Conservation (phyloP, 1,139 yeast genomes). For the Pichia sp. region DNA sequence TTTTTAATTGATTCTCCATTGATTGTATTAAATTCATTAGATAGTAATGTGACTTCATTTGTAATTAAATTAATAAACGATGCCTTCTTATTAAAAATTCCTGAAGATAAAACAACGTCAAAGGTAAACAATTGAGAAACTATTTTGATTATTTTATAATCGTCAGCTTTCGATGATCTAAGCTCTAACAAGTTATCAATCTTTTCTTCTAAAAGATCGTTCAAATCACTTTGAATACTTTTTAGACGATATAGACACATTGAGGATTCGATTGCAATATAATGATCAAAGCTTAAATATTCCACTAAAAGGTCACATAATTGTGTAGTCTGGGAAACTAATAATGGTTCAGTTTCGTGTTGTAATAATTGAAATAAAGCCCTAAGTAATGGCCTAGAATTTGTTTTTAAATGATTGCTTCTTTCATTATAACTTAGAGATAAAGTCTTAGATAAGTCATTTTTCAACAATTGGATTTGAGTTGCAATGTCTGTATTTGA, state of each 20-base stretch:
- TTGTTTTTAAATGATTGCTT: conserved; percentile 1
- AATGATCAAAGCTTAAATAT: conserved; percentile 6
- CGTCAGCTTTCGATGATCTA: conserved; percentile 13
- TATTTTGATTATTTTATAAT: conserved; percentile 15
- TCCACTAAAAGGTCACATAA: conserved; percentile 4
- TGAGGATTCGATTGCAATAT: conserved; percentile 5
- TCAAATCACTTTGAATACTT: not conserved
- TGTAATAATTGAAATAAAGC: conserved; percentile 1
- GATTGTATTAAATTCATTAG: conserved; percentile 1
- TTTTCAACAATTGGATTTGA: conserved; percentile 1
- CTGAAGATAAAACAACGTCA: conserved; percentile 14
- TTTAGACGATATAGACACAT: conserved; percentile 6
- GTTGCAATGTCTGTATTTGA: not conserved
- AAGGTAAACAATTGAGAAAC: conserved; percentile 22
- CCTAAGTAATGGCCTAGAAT: conserved; percentile 8
- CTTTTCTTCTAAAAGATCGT: conserved; percentile 5
- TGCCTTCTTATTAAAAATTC: conserved; percentile 18
- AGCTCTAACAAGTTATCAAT: conserved; percentile 20
- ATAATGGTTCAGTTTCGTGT: not conserved
- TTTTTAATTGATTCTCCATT: conserved; percentile 9
- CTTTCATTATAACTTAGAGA: conserved; percentile 1
- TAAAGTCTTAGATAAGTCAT: not conserved
- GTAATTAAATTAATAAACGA: conserved; percentile 18
- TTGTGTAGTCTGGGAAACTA: not conserved
- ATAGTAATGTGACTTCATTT: conserved; percentile 20